Base-by-base conservation (phyloP, 371 early-diverging fungal genomes). In the Mortierella sp. region DNA sequence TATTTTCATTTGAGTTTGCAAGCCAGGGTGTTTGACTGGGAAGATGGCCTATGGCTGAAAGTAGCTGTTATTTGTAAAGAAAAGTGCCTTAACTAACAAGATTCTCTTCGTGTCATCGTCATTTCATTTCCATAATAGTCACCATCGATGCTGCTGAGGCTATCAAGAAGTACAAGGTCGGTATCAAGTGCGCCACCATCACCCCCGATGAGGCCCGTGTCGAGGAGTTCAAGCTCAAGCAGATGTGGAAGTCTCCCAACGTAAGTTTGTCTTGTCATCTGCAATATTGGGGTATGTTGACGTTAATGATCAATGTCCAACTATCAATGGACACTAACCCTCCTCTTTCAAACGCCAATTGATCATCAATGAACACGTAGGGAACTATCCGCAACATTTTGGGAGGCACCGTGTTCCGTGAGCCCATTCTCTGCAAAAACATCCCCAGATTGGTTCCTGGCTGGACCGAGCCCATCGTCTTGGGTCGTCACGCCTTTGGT, bases 171-270 rank as follows among this genome's bases (percentile, higher is more conserved):
- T 96, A 96, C 92, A 96, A 96, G 88, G 98, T 97, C 70, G 97
- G 96, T 84, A 98, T 98, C 91, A 98, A 98, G 92, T 98, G 98
- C 88, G 98, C 98, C 58, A 98, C 98, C 45, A 98, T 98, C 85
- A 98, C 98, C 31, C 98, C 98, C 42, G 98, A 98, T 87, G 95
- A 95, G 80, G 95, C 93, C 44, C 96, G 98, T 82, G 98, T 98
- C 72, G 89, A 96, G 84, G 98, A 98, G 90, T 98, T 98, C 89
- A 94, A 93, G 78, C 90, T 98, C 84, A 97, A 98, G 94, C 85
- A 95, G 85, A 98, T 97, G 97, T 98, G 97, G 97, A 96, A 94
- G 90, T 95, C 95, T n/a, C 98, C 98, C 79, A 98, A 98, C 88
- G 98, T 82, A 76, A 82, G 76, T 24, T 9, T 42, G 48, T 60